Conservation (phyloP, 371 early-diverging fungal species). For the Lichtheimia hyalospora region DNA sequence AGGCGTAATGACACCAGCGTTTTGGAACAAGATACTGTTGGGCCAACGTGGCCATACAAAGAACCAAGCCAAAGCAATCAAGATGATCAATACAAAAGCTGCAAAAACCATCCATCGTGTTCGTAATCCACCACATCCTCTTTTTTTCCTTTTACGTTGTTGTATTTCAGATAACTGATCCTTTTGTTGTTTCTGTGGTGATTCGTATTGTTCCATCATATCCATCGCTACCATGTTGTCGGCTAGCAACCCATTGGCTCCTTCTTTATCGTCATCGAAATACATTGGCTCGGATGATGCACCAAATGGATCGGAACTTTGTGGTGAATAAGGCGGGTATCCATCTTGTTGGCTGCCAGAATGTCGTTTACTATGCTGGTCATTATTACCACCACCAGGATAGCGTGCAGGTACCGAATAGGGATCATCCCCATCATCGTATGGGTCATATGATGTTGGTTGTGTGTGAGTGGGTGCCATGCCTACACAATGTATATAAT, state of each 20-base stretch:
- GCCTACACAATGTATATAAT: background rate
- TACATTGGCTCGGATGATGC: conserved; percentile 31
- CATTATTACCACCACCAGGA: conserved; percentile 8
- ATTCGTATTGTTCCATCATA: conserved; percentile 25
- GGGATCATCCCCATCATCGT: conserved; percentile 22
- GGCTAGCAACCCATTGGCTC: conserved; percentile 35
- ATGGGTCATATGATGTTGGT: conserved; percentile 10
- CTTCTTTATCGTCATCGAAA: conserved; percentile 33
- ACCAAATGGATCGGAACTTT: conserved; percentile 25
- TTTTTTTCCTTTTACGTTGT: conserved; percentile 22
- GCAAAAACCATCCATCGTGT: conserved; percentile 25
- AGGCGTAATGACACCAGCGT: conserved; percentile 13
- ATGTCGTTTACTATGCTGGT: conserved; percentile 10
- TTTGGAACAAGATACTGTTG: conserved; percentile 15
- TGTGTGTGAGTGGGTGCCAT: background rate
- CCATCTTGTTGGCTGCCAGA: conserved; percentile 17
- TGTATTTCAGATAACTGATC: conserved; percentile 15
- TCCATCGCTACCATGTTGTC: conserved; percentile 47
- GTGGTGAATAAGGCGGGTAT: conserved; percentile 45
- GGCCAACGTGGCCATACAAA: conserved; percentile 50
- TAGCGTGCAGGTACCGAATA: conserved; percentile 30
- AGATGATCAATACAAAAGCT: conserved; percentile 24
- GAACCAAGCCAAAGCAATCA: conserved; percentile 33
- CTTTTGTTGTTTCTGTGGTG: background rate
- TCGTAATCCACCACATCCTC: conserved; percentile 23